These are phyloP conservation scores for Mariannaea elegans DNA, from an alignment of 2,329 filamentous ascomycete species.

Conservation along the genomic window DNA sequence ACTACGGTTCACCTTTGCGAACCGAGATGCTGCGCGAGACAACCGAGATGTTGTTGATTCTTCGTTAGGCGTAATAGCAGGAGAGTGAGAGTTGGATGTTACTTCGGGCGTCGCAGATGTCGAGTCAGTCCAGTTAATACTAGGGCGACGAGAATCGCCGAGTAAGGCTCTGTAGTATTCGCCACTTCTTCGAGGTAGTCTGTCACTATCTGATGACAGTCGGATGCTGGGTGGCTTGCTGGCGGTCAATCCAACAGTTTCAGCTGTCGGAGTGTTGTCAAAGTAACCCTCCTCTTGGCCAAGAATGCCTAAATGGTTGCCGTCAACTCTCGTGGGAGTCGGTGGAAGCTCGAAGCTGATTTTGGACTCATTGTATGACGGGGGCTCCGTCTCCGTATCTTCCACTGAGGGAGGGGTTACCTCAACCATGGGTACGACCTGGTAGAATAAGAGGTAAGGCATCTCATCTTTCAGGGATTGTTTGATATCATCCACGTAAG, in stretches of 20 bases:
- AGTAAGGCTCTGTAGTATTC: conserved; percentile 48
- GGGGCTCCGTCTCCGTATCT: conserved; percentile 59
- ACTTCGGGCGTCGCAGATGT: conserved; percentile 49
- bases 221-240: conserved; percentile 60
- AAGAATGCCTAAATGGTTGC: conserved; percentile 26
- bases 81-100: conserved; percentile 48
- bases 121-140: conserved; percentile 59
- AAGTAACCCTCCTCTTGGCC: conserved; percentile 39
- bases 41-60: conserved; percentile 64
- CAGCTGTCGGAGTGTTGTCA: conserved; percentile 37
- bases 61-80: conserved; percentile 57
- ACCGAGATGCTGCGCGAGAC: conserved; percentile 66
- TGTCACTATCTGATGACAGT: conserved; percentile 64
- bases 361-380: conserved; percentile 66
- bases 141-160: conserved; percentile 58
- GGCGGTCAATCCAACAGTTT: conserved; percentile 29
- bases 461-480: conserved; percentile 84
- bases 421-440: conserved; percentile 87
- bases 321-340: conserved; percentile 30
- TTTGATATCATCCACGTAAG: conserved; percentile 79
- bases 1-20: conserved; percentile 59
- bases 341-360: conserved; percentile 50
- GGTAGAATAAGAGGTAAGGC: conserved; percentile 95
- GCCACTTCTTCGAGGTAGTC: conserved; percentile 57
- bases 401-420: conserved; percentile 61